A percentile compares a stretch with the other conserved stretches of the same genome.
Conservation (phyloP, 495 filamentous ascomycete species). For the Gamarada debralockiae region DNA sequence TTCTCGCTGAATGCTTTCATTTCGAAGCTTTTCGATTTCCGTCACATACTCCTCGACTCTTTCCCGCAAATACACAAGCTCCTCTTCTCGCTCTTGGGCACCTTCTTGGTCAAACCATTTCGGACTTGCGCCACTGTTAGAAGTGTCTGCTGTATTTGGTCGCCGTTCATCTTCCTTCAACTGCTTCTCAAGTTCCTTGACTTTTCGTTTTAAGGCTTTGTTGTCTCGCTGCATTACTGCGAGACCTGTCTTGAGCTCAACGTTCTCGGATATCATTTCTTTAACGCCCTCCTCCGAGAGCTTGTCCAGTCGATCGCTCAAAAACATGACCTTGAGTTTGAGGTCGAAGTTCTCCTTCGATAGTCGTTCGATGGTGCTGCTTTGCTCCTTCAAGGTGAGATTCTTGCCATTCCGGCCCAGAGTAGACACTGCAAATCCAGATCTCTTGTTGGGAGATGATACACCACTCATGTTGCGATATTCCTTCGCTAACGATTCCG, state of each 20-base stretch:
- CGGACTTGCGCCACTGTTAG: constrained; percentile 41
- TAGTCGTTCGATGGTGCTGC: constrained; percentile 89
- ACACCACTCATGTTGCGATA: constrained; percentile 60
- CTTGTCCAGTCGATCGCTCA: constrained; percentile 88
- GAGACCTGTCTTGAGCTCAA: constrained; percentile 87
- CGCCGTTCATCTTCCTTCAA: constrained; percentile 67
- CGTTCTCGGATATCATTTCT: constrained; percentile 95
- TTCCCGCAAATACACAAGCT: constrained; percentile 78
- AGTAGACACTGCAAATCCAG: constrained; percentile 37
- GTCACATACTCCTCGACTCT: constrained; percentile 76
- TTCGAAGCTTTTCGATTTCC: constrained; percentile 74
- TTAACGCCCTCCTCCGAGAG: constrained; percentile 95
- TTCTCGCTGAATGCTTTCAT: constrained; percentile 71
- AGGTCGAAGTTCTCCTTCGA: constrained; percentile 97
- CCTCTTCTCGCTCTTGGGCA: constrained; percentile 72
- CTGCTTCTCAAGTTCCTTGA: constrained; percentile 83
- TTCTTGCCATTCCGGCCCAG: constrained; percentile 67
- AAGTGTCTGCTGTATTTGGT: constrained; percentile 47
- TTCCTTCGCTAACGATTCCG: constrained; percentile 81
- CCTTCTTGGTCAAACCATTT: constrained; percentile 46
- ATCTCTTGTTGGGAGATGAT: constrained; percentile 47
- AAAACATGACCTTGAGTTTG: constrained; percentile 95
- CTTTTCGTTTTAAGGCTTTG: constrained; percentile 68
- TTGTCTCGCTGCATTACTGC: constrained; percentile 85
- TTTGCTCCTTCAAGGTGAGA: constrained; percentile 94